Base-by-base conservation (phyloP, 495 filamentous ascomycete species). In the Bryoglossum gracile region DNA sequence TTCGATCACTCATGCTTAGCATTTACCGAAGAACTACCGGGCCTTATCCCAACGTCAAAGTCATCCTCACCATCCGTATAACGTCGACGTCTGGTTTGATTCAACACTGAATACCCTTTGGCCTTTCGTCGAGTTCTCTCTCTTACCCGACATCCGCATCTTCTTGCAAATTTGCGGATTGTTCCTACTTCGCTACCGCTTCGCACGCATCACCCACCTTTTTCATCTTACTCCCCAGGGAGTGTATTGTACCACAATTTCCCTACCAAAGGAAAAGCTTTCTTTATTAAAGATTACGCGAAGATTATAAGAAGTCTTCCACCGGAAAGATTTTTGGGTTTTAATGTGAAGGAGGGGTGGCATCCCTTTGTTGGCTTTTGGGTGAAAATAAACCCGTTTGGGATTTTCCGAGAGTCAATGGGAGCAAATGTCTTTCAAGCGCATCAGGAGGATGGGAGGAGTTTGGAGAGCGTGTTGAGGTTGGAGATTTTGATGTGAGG, bases 31-130 rank as follows among this genome's bases (percentile, higher is more conserved):
- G 67, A 73, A 35, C 48, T 73, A 13, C 62, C 76, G 13, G 54
- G 48, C 1, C 70, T 9, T 76, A 76, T 39, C 72, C 72, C 0
- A 58, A 73, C 13, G 69, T 65, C 4, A 65, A 70, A 41, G 68
- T 75, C 26, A 61, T 76, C 17, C 46, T 74, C 4, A 71, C 70
- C 25, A 59, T 54, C 23, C 56, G 65, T 26, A 60, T n/a, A 32
- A 2, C 26, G 38, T 63, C 2, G 68, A 70, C 3, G 58, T 50
- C 4, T 79, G 75, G 75, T 52, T 63, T 26, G 60, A 53, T 38
- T 59, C 53, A 24, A 23, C 26, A 13, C 43, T 40, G 17, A 36
- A 34, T 14, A 28, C 59, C 18, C 11, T 42, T 30, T 30, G 26
- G 26, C 26, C 26, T 6, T 30, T 30, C 26, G 26, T 43, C 10